Base-by-base conservation (phyloP, 345 rosid species). In the Eucalyptus polyanthemos region DNA sequence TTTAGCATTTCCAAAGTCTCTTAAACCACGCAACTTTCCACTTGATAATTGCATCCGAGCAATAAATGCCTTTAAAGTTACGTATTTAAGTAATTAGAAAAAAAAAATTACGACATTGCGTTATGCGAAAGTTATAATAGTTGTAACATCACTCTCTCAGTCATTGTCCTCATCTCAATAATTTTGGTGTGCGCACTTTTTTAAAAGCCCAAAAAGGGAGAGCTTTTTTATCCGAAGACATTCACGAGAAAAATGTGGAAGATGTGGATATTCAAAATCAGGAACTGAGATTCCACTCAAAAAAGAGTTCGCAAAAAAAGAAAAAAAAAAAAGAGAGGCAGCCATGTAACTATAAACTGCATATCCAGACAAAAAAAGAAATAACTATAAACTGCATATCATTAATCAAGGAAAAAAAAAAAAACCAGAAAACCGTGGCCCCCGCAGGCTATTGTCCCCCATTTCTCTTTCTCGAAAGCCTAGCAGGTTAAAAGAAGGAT, bases 111-210 rank as follows among this genome's bases (percentile, higher is more conserved):
- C 1, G 2, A 72, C 0, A 72, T 40, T 37, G 1, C 6, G 0
- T 3, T 4, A 42, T 19, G 6, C 2, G 2, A 16, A 69, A 69
- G 22, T 69, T 16, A 72, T 19, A 42, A 3, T 0, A 31, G 1
- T 9, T 72, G 0, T 34, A 2, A 31, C 11, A 8, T 11, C 4
- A 4, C 6, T 72, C 25, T 9, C 3, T 3, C 2, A 1, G 4
- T 72, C 25, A 6, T 37, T 72, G 12, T 72, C 45, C 0, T 4
- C 4, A 10, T 72, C 7, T 12, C 25, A 37, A 19, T 37, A 2
- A 37, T 37, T 19, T 1, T 0, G 27, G 22, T 10, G 5, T 37
- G 25, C 7, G 3, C 27, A 72, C 14, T 37, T 17, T 72, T 72
- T 19, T 1, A 3, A 21, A 8, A 2, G 27, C 25, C 3, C 14